Conservation (phyloP, 1,139 yeast species). For the Yamadazyma siamensis region DNA sequence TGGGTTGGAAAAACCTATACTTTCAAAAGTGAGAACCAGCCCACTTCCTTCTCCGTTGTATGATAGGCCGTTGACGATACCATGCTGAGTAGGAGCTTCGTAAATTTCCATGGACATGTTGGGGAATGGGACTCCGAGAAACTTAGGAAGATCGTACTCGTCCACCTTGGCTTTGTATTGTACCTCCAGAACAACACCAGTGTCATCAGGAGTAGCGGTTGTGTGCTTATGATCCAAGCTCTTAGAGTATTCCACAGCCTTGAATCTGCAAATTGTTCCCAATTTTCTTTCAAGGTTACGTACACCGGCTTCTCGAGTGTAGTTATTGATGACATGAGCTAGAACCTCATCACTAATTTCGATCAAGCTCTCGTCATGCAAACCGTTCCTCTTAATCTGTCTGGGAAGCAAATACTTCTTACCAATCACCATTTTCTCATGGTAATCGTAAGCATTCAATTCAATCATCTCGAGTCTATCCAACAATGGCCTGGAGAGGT, state of each 20-base stretch:
- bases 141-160: slow-evolving; percentile 44
- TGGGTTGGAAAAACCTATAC: slow-evolving; percentile 50
- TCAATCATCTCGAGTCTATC: slow-evolving; percentile 87
- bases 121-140: slow-evolving; percentile 51
- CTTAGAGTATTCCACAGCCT: slow-evolving; percentile 74
- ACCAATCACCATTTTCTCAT: slow-evolving; percentile 77
- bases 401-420: slow-evolving; percentile 72
- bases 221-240: slow-evolving; percentile 17
- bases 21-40: slow-evolving; percentile 76
- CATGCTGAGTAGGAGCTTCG: slow-evolving; percentile 41
- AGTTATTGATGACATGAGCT: slow-evolving; percentile 60
- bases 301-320: slow-evolving; percentile 88
- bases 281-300: slow-evolving; percentile 71
- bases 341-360: slow-evolving; percentile 48
- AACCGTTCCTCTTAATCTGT: slow-evolving; percentile 69
- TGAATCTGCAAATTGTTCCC: slow-evolving; percentile 72
- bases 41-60: slow-evolving; percentile 90
- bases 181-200: too few species aligned
- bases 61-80: slow-evolving; percentile 88
- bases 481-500: slow-evolving; percentile 73
- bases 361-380: slow-evolving; percentile 42
- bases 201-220: background rate
- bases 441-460: slow-evolving; percentile 76
- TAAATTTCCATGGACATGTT: slow-evolving; percentile 25
- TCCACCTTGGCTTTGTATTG: slow-evolving; percentile 42